A percentile compares a stretch with the other conserved stretches of the same genome.
These are phyloP conservation scores for Pythium dissimile DNA, from an alignment of 352 stramenopile species.

Conservation along the genomic window DNA sequence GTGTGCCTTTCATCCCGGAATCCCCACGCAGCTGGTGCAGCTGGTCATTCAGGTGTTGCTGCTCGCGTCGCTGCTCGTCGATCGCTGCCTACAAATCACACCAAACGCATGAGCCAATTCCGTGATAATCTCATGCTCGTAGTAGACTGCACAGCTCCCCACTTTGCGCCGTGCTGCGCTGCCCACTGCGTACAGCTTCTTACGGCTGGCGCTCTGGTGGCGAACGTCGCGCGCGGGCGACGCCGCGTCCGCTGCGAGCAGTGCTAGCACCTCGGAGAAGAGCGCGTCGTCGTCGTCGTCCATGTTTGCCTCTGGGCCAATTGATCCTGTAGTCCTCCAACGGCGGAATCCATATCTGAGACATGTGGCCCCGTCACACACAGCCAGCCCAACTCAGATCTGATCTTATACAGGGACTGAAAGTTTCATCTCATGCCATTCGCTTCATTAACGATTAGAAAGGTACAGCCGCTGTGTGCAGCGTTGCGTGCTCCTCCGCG, in stretches of 20 bases:
- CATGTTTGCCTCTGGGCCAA: too few species aligned
- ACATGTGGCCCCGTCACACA: too few species aligned
- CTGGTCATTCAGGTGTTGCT: not conserved
- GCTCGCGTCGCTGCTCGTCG: not conserved
- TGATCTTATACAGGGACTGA: too few species aligned
- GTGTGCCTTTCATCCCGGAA: not conserved
- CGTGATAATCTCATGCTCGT: too few species aligned
- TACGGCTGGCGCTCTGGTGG: not conserved
- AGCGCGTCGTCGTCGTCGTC: constrained; percentile 2
- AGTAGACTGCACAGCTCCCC: too few species aligned
- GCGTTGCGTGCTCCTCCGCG: not conserved
- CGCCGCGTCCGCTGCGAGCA: not conserved
- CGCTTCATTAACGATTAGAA: too few species aligned
- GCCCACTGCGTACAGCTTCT: not conserved
- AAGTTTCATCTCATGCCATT: too few species aligned
- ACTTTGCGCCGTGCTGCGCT: constrained; percentile 3
- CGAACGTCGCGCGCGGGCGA: not conserved
- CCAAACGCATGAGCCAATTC: too few species aligned
- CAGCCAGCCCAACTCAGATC: too few species aligned
- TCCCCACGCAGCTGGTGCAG: not conserved
- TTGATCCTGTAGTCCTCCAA: too few species aligned
- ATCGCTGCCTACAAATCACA: not conserved
- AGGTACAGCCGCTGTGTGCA: not conserved
- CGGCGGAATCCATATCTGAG: too few species aligned
- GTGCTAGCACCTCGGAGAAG: not conserved